A percentile compares a stretch with the other conserved stretches of the same genome.
phyloP scores from a whole-genome alignment of 2,329 filamentous ascomycete species.

The Sclerotinia trifoliorum region DNA sequence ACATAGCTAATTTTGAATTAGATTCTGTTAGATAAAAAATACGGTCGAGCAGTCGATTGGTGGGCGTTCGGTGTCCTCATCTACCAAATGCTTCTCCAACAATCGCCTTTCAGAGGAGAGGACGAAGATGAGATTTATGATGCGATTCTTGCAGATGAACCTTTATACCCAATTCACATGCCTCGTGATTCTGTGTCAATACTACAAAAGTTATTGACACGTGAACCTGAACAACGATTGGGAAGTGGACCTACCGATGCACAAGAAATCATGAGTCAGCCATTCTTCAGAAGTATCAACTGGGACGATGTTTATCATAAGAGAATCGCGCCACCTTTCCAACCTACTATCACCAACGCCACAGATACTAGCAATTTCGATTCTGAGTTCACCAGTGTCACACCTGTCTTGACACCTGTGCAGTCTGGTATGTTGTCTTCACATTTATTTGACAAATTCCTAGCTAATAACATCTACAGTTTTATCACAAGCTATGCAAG shows the following conservation, averaged over 20 bases:
- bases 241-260: slow-evolving; percentile 95
- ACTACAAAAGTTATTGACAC: slow-evolving; percentile 91
- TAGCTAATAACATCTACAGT: slow-evolving; percentile 53
- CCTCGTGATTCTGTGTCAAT: slow-evolving; percentile 96
- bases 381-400: slow-evolving; percentile 97
- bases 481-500: slow-evolving; percentile 96
- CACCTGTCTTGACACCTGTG: slow-evolving; percentile 92
- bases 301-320: slow-evolving; percentile 99
- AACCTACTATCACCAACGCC: slow-evolving; percentile 83
- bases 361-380: slow-evolving; percentile 99
- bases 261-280: slow-evolving; percentile 97
- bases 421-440: slow-evolving; percentile 77
- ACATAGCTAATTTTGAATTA: slow-evolving; percentile 44
- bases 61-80: slow-evolving; percentile 99
- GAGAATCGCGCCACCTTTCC: slow-evolving; percentile 82
- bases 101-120: slow-evolving; percentile 97
- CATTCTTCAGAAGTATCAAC: slow-evolving; percentile 96
- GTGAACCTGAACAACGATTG: slow-evolving; percentile 88
- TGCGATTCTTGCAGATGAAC: slow-evolving; percentile 94
- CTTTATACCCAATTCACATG: slow-evolving; percentile 98
- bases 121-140: slow-evolving; percentile 99
- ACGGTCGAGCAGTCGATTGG: slow-evolving; percentile 96
- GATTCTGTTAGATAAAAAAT: slow-evolving; percentile 98
- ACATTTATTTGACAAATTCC: neutral
- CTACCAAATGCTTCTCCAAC: slow-evolving; percentile 98